phyloP scores from a whole-genome alignment of 371 early-diverging fungal species.

The Gilbertella persicaria region DNA sequence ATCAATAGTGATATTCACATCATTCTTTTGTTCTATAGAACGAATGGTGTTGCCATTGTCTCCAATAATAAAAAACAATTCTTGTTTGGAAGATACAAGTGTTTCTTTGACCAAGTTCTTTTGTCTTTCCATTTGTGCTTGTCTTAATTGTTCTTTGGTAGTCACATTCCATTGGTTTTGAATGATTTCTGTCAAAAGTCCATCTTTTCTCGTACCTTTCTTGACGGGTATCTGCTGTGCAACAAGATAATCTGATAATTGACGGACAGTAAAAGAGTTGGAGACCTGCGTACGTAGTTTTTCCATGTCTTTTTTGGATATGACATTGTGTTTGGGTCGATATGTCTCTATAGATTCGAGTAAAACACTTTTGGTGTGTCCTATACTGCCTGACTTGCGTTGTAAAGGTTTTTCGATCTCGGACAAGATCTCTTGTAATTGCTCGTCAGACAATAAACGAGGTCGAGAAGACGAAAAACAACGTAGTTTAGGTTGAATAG shows the following conservation, averaged over 20 bases:
- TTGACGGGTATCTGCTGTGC: conserved; percentile 1
- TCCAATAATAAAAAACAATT: conserved; percentile 40
- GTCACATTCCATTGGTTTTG: conserved; percentile 28
- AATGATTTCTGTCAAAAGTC: conserved; percentile 12
- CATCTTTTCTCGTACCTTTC: neutral
- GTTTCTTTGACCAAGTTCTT: conserved; percentile 6
- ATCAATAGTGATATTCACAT: conserved; percentile 33
- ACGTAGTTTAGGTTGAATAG: no score
- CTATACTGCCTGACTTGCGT: neutral
- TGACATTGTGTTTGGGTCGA: neutral
- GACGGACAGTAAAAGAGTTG: neutral
- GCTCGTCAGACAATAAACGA: conserved; percentile 3
- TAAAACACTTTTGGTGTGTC: neutral
- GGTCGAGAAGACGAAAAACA: neutral
- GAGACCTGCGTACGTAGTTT: neutral
- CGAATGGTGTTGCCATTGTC: conserved; percentile 34
- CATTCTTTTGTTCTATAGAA: conserved; percentile 25
- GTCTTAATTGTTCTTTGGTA: conserved; percentile 14
- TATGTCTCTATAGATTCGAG: neutral
- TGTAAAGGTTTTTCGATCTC: conserved; percentile 6
- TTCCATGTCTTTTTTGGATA: neutral
- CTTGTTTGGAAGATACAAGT: conserved; percentile 22
- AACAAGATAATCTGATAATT: conserved; percentile 2
- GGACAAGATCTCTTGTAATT: conserved; percentile 2
- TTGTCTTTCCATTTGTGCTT: conserved; percentile 10